phyloP scores from a whole-genome alignment of 2,329 filamentous ascomycete genomes.

The Verticillium zaregamsianum region DNA sequence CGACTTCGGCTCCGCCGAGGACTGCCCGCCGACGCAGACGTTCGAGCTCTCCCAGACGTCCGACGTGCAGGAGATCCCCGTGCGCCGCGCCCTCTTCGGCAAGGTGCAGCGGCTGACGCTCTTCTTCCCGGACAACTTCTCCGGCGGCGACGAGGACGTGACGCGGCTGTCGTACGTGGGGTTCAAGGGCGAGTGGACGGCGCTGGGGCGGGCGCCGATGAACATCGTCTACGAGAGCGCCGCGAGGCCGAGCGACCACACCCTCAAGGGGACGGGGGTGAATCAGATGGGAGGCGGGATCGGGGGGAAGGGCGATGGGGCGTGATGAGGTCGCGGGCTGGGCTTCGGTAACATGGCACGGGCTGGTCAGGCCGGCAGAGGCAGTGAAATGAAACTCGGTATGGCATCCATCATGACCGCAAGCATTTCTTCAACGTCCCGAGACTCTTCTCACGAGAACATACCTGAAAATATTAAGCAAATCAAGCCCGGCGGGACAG shows the following conservation, averaged over 20 bases:
- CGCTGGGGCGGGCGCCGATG: constrained; percentile 72
- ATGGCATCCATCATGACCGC: too few species aligned
- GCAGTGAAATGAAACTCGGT: too few species aligned
- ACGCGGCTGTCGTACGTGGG: constrained; percentile 71
- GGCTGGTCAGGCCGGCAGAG: too few species aligned
- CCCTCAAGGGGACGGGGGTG: constrained; percentile 52
- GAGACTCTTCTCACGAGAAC: too few species aligned
- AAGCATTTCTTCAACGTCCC: too few species aligned
- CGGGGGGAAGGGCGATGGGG: constrained; percentile 22
- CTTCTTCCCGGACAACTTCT: constrained; percentile 92
- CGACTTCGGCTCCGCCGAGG: constrained; percentile 74
- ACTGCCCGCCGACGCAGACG: constrained; percentile 66
- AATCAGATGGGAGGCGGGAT: constrained; percentile 54
- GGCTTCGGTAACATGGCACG: too few species aligned
- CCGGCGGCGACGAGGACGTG: constrained; percentile 72
- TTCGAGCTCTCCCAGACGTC: constrained; percentile 73
- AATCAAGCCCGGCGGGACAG: too few species aligned
- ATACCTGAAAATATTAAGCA: too few species aligned
- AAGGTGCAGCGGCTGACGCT: constrained; percentile 77
- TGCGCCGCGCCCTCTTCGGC: constrained; percentile 85
- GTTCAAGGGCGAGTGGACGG: constrained; percentile 75
- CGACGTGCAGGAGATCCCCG: constrained; percentile 81
- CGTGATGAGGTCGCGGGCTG: background rate
- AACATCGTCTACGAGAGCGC: constrained; percentile 93
- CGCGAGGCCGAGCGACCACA: constrained; percentile 86